Base-by-base conservation (phyloP, 306 rosid species). In the Dryas alaskensis region DNA sequence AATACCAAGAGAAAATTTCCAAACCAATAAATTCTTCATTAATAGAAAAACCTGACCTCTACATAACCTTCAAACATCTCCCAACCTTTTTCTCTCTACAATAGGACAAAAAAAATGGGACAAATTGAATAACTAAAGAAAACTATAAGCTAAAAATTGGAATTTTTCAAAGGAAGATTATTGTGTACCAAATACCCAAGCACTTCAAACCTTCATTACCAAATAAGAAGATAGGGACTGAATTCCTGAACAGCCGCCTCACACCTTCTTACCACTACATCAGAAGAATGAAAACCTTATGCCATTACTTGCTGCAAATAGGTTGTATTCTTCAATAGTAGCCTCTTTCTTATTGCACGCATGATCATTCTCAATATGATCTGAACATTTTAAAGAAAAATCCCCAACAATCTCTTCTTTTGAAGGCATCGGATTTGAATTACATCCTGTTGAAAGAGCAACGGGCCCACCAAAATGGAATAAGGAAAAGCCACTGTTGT, bases 401-500 rank as follows among this genome's bases (percentile, higher is more conserved):
- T 81, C 85, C 65, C 77, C 84, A 17, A n/a, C 75, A 55, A 78
- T 51, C 59, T 78, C 84, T 43, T 84, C 89, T 70, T 85, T 79
- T 11, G 77, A 73, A 74, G 88, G 84, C 42, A 81, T 47, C 46
- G 73, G 75, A 59, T 62, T 72, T 40, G 81, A 81, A 70, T 89
- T 79, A 70, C 88, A 67, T 43, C 83, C 88, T 39, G 81, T 63
- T 51, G 99, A 87, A 74, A 84, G 88, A 59, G 89, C 96, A 39
- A 88, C 89, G 69, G 99, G 99, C 43, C 97, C 98, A 12, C 90
- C 98, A 76, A 84, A 92, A 86, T 90, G 98, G 86, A 95, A 95
- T 76, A 95, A 86, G 63, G 99, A 95, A 81, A 95, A 95, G 59
- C 85, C 78, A 67, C 73, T 22, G 66, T 85, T 82, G 14, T 78